Conservation (phyloP, 139 green algal genomes). For the Asterochloris erici region DNA sequence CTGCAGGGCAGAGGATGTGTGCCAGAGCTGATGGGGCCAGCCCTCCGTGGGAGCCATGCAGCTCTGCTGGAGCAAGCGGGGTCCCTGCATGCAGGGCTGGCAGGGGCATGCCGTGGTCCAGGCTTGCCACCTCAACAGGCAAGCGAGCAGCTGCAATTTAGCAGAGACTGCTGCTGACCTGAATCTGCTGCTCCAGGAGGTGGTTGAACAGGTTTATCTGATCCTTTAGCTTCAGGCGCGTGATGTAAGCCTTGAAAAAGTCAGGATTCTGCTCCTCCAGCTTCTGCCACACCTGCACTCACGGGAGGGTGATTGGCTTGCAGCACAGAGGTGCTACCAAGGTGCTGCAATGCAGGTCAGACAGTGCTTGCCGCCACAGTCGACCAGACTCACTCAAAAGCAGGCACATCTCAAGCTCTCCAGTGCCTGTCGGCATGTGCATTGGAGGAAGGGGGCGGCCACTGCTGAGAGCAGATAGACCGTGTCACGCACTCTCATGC, state of each 20-base stretch:
- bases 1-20: too few relatives aligned
- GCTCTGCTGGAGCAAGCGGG: neutral
- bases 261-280: conserved; percentile 92
- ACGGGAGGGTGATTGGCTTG: too few relatives aligned
- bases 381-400: too few relatives aligned
- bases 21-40: too few relatives aligned
- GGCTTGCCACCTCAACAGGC: too few relatives aligned
- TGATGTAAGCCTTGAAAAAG: conserved; percentile 89
- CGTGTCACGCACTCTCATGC: too few relatives aligned
- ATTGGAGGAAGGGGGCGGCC: too few relatives aligned
- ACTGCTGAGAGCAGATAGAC: too few relatives aligned
- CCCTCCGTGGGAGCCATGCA: too few relatives aligned
- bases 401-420: neutral
- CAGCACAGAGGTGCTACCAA: conserved; percentile 3
- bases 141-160: conserved; percentile 13
- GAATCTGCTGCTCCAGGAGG: conserved; percentile 82
- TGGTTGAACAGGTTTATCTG: conserved; percentile 95
- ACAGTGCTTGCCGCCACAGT: neutral
- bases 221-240: conserved; percentile 81
- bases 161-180: conserved; percentile 24
- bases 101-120: too few relatives aligned
- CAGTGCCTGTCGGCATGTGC: too few relatives aligned
- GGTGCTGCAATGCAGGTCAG: neutral
- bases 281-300: conserved; percentile 74
- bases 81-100: neutral